Evolutionary conservation across 306 rosid species (phyloP).

Genomic region (Corylus avellana): DNA sequence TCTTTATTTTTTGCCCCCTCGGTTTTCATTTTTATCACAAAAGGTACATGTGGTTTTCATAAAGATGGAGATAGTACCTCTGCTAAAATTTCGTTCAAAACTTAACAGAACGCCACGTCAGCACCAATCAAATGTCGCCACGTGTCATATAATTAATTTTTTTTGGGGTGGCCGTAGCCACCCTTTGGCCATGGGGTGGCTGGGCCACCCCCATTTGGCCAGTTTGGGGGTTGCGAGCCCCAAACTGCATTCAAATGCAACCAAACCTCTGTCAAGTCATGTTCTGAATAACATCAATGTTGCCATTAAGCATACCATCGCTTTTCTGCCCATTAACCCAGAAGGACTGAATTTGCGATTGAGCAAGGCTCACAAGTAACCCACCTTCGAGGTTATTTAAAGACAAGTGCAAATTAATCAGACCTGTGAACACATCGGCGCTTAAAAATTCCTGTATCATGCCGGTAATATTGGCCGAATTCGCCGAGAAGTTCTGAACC

Average conservation of each 20-base stretch:
- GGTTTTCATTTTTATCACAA: too few relatives aligned
- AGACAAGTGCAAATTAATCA: constrained; percentile 66
- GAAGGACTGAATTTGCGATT: constrained; percentile 58
- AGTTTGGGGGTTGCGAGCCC: constrained; percentile 20
- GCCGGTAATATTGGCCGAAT: constrained; percentile 67
- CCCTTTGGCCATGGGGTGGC: too few relatives aligned
- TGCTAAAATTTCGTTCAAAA: too few relatives aligned
- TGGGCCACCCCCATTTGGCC: too few relatives aligned
- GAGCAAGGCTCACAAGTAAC: constrained; percentile 52
- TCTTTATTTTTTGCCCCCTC: too few relatives aligned
- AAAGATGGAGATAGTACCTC: too few relatives aligned
- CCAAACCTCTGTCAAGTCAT: constrained; percentile 80
- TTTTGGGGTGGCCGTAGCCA: too few relatives aligned
- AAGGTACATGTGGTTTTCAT: too few relatives aligned
- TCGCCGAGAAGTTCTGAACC: constrained; percentile 77
- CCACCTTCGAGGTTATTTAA: constrained; percentile 63
- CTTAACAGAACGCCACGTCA: too few relatives aligned
- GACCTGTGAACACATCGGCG: constrained; percentile 47
- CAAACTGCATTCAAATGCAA: constrained; percentile 65
- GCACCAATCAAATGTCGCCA: too few relatives aligned
- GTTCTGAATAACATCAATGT: constrained; percentile 53
- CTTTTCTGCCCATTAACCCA: constrained; percentile 86
- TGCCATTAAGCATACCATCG: constrained; percentile 51
- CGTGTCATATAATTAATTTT: too few relatives aligned
- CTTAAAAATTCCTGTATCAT: constrained; percentile 56